A percentile compares a stretch with the other conserved stretches of the same genome.
Conservation (phyloP, 805 yeast species). For the Torulaspora maleeae region DNA sequence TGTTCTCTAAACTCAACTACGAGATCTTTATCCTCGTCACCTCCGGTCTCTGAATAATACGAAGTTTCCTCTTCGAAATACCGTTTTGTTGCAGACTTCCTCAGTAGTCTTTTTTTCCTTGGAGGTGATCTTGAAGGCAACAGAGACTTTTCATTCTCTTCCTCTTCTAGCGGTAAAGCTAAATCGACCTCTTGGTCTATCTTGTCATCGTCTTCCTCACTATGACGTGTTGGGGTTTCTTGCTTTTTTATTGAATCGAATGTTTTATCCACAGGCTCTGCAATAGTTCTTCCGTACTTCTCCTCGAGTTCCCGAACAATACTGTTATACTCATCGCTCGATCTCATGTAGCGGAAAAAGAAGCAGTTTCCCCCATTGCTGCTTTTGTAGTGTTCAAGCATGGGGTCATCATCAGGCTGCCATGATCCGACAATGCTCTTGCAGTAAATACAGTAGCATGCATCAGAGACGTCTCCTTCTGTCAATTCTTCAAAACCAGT, state of each 20-base stretch:
- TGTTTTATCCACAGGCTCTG: no score
- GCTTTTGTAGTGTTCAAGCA: slow-evolving; percentile 41
- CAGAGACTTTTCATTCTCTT: neutral
- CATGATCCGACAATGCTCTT: slow-evolving; percentile 53
- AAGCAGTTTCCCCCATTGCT: slow-evolving; percentile 24
- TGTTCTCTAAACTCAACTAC: slow-evolving; percentile 24
- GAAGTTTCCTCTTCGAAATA: slow-evolving; percentile 9
- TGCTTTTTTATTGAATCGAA: no score
- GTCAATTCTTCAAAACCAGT: slow-evolving; percentile 18
- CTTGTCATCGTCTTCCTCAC: neutral
- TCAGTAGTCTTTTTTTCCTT: slow-evolving; percentile 19
- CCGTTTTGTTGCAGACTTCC: slow-evolving; percentile 15
- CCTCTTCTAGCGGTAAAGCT: neutral
- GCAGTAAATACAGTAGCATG: slow-evolving; percentile 58
- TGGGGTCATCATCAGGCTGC: slow-evolving; percentile 50
- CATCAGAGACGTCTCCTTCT: slow-evolving; percentile 39
- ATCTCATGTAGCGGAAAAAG: slow-evolving; percentile 17
- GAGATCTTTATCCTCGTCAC: slow-evolving; percentile 15
- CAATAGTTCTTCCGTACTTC: neutral
- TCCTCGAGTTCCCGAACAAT: neutral
- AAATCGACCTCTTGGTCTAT: neutral
- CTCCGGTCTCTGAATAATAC: neutral
- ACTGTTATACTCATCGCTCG: neutral
- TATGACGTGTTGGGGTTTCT: neutral
- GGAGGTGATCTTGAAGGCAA: slow-evolving; percentile 4